Conservation (phyloP, 306 rosid genomes). For the Oemleria cerasiformis region DNA sequence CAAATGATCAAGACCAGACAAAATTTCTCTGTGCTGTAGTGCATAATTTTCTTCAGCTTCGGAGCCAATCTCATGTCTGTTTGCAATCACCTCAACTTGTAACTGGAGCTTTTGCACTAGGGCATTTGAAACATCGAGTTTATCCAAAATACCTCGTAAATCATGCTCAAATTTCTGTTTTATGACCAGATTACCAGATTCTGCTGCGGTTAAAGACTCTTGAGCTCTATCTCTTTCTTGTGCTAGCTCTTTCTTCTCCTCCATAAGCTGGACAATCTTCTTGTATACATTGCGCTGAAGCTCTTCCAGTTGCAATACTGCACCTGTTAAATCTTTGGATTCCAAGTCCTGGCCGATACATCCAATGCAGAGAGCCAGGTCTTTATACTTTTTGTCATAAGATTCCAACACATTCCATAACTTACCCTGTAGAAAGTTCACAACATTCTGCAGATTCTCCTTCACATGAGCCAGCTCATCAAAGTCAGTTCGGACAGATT, state of each 20-base stretch:
- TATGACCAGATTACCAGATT: conserved; percentile 54
- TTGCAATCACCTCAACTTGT: conserved; percentile 59
- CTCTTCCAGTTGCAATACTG: conserved; percentile 57
- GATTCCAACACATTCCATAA: conserved; percentile 56
- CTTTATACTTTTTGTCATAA: conserved; percentile 34
- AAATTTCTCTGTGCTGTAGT: conserved; percentile 54
- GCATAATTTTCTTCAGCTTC: conserved; percentile 59
- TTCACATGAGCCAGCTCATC: conserved; percentile 51
- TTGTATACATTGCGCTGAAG: conserved; percentile 51
- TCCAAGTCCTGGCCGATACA: conserved; percentile 41
- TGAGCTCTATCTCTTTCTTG: conserved; percentile 56
- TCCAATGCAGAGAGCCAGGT: conserved; percentile 39
- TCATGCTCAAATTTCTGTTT: conserved; percentile 58
- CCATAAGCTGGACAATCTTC: conserved; percentile 53
- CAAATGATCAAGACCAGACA: conserved; percentile 53
- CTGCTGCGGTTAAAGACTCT: conserved; percentile 45
- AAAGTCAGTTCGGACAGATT: conserved; percentile 44
- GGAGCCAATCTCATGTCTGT: conserved; percentile 42
- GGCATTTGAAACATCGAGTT: conserved; percentile 47
- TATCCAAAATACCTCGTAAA: conserved; percentile 38
- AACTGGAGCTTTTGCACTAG: conserved; percentile 65
- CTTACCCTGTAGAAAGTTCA: conserved; percentile 40
- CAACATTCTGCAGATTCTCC: conserved; percentile 56
- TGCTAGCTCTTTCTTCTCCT: conserved; percentile 55
- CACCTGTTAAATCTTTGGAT: conserved; percentile 44